Base-by-base conservation (phyloP, 768 basidiomycete species). In the Kwoniella europaea region DNA sequence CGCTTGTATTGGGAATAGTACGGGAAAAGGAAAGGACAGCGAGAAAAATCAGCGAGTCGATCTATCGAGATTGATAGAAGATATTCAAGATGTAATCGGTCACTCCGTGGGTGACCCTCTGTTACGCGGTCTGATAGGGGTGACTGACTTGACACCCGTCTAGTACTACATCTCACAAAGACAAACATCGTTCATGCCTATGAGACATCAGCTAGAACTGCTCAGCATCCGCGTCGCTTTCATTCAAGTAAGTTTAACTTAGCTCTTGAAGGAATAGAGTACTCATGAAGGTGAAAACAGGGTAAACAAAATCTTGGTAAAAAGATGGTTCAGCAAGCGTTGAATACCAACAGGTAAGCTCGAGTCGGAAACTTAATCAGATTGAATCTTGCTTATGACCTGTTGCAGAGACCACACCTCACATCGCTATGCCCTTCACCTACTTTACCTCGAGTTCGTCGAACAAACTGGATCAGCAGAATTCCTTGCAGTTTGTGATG, bases 341-440 rank as follows among this genome's bases (percentile, higher is more conserved):
- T 69, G 20, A 20, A 46, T 5, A 41, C 24, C 9, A 55, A 63
- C n/a, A 69, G 35, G 66, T 67, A 27, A 35, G 66, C 52, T 9
- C 24, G 18, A 16, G 41, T 3, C 35, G 1, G 4, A 4, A 6
- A 9, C 5, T 35, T 35, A 4, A 35, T 69, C 24, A 20, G 60
- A 63, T 16, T 18, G 13, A 35, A 35, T n/a, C 22, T 7, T 57
- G 62, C 55, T 60, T 42, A 69, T 63, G 22, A 9, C 15, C 9
- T 60, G 5, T 24, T 43, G 50, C 59, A 22, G 16, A 18, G 44
- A 69, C 41, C 24, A 56, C 7, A 22, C 59, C 9, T 62, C 67
- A 18, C 69, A 76, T 69, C 69, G 74, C 2, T 76, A 79, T 54
- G 57, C 71, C 6, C 35, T 79, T 4, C 67, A 69, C 50, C 57